A percentile compares a stretch with the other conserved stretches of the same genome.
Conservation (phyloP, 2,329 filamentous ascomycete genomes). For the Cytospora mali region DNA sequence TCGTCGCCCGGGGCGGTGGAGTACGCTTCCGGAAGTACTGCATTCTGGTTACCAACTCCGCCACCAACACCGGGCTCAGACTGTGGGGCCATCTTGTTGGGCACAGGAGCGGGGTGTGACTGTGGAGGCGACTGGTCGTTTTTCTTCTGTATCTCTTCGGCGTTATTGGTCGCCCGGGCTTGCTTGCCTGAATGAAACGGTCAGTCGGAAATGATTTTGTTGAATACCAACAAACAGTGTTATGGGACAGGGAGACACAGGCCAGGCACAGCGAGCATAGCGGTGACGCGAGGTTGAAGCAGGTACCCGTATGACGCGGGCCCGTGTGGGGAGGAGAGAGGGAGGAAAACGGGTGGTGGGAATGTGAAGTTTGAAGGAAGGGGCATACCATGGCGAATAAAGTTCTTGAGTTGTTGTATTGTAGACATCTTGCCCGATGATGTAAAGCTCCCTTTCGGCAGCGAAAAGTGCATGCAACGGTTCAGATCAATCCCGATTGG, state of each 20-base stretch:
- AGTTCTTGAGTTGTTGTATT: constrained; percentile 97
- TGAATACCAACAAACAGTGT: not conserved
- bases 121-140: constrained; percentile 53
- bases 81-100: constrained; percentile 50
- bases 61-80: constrained; percentile 48
- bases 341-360: not conserved
- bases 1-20: constrained; percentile 62
- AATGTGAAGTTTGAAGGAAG: constrained; percentile 12
- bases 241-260: no score
- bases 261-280: not conserved
- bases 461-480: constrained; percentile 1
- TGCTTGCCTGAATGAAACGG: constrained; percentile 69
- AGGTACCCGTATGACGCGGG: constrained; percentile 4
- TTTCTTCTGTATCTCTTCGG: constrained; percentile 55
- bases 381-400: constrained; percentile 81
- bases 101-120: constrained; percentile 55
- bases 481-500: constrained; percentile 13
- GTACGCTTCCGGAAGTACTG: constrained; percentile 56
- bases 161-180: constrained; percentile 66
- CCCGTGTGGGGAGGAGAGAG: not conserved
- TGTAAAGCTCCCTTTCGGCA: constrained; percentile 13
- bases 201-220: constrained; percentile 35
- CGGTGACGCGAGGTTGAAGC: not conserved
- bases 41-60: constrained; percentile 53
- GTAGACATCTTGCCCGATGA: constrained; percentile 56